phyloP scores from a whole-genome alignment of 2,329 filamentous ascomycete genomes.

The Torrubiellomyces zombiae region DNA sequence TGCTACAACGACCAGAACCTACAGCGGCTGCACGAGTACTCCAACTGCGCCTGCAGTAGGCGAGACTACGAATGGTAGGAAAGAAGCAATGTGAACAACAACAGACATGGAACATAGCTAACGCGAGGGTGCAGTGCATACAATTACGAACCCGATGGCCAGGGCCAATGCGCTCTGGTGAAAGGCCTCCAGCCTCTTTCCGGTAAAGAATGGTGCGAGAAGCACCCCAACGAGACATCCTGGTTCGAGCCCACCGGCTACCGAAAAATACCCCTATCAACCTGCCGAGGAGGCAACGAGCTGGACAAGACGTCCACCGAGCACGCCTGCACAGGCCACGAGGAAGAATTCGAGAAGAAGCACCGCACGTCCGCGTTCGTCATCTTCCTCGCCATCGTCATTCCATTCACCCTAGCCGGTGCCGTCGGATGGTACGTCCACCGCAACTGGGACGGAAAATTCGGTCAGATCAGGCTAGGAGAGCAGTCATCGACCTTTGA shows the following conservation, averaged over 20 bases:
- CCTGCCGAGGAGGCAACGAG: slow-evolving; percentile 61
- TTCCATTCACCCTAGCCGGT: slow-evolving; percentile 56
- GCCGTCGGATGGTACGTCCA: slow-evolving; percentile 73
- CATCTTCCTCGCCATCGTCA: slow-evolving; percentile 71
- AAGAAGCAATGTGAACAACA: no score
- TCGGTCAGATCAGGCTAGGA: slow-evolving; percentile 81
- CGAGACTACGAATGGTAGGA: slow-evolving; percentile 91
- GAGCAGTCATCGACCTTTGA: slow-evolving; percentile 44
- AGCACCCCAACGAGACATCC: slow-evolving; percentile 52
- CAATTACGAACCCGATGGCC: slow-evolving; percentile 70
- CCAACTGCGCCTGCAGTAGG: slow-evolving; percentile 70
- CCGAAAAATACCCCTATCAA: slow-evolving; percentile 76
- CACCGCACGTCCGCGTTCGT: slow-evolving; percentile 53
- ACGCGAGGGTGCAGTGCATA: slow-evolving; percentile 48
- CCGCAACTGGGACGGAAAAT: slow-evolving; percentile 72
- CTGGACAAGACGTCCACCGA: slow-evolving; percentile 47
- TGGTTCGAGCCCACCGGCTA: slow-evolving; percentile 81
- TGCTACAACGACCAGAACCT: slow-evolving; percentile 73
- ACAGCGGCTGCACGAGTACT: slow-evolving; percentile 51
- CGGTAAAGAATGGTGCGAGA: slow-evolving; percentile 32
- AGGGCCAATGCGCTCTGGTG: slow-evolving; percentile 65
- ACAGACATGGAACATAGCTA: slow-evolving; percentile 1
- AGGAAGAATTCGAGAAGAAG: slow-evolving; percentile 62
- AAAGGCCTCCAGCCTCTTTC: slow-evolving; percentile 47
- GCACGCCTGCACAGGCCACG: slow-evolving; percentile 55